Percentiles rank a stretch among this genome's conserved stretches.
These are phyloP conservation scores for Metarhizium guizhouense DNA, from an alignment of 2,329 filamentous ascomycete genomes.

Conservation along the genomic window DNA sequence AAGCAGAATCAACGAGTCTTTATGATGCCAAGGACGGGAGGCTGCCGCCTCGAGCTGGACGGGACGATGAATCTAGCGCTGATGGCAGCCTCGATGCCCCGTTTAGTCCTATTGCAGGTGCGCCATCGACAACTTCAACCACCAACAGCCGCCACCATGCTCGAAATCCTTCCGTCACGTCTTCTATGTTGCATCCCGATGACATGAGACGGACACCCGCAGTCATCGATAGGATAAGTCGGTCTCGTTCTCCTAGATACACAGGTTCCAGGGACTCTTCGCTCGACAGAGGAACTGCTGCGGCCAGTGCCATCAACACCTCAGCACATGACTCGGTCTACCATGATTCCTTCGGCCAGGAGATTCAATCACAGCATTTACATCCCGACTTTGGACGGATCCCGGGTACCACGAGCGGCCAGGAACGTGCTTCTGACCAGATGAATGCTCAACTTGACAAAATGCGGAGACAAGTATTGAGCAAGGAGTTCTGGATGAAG, in stretches of 20 bases:
- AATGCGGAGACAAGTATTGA: slow-evolving; percentile 79
- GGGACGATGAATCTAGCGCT: slow-evolving; percentile 35
- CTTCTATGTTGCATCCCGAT: slow-evolving; percentile 26
- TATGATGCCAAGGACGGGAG: slow-evolving; percentile 30
- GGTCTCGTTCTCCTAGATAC: slow-evolving; percentile 31
- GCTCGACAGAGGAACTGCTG: slow-evolving; percentile 45
- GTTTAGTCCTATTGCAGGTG: slow-evolving; percentile 29
- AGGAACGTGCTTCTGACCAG: slow-evolving; percentile 46
- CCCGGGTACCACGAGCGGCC: slow-evolving; percentile 44
- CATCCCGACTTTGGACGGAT: slow-evolving; percentile 40
- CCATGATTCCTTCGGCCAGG: slow-evolving; percentile 46
- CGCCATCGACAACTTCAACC: slow-evolving; percentile 19
- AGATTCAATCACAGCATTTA: slow-evolving; percentile 34
- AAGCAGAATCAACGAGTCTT: slow-evolving; percentile 24
- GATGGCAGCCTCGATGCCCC: slow-evolving; percentile 37
- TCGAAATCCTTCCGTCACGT: slow-evolving; percentile 24
- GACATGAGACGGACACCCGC: slow-evolving; percentile 36
- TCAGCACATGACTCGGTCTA: slow-evolving; percentile 50
- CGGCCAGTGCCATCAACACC: slow-evolving; percentile 48
- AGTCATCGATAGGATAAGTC: slow-evolving; percentile 47
- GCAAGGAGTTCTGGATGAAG: slow-evolving; percentile 98
- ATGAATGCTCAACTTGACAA: slow-evolving; percentile 56
- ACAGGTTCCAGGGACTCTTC: slow-evolving; percentile 49
- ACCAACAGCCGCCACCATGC: slow-evolving; percentile 24
- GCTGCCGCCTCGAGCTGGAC: slow-evolving; percentile 22